Evolutionary conservation across 495 filamentous ascomycete genomes (phyloP), one percentile per base, ranked within the genome.

Genomic region (Neurospora pannonica): DNA sequence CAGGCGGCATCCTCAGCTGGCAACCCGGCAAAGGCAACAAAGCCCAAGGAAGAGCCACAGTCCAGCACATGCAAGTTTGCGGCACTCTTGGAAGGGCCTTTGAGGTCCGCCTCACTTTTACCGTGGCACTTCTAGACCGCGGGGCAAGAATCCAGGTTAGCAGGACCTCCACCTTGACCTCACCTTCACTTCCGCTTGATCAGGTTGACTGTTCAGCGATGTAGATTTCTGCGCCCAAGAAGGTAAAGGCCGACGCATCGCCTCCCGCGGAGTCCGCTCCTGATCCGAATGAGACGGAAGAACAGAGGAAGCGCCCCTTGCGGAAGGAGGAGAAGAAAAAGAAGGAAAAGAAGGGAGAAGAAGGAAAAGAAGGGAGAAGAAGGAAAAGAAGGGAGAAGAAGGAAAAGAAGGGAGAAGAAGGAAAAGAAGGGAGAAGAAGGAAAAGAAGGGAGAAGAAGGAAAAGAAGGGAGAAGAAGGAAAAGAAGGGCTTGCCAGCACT

Each of bases 271-370:
- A 83, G 28, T 86, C 90, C 70, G 82, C 83, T 4, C 85, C 75
- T 17, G 75, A 79, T 11, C 75, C 89, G 0, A 88, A 90, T 0
- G 94, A 97, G 83, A 97, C 93, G 0, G 86, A 90, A 34, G 92
- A 94, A 76, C 88, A 97, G 79, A 90, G 87, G 46, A 81, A 84
- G 36, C 93, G 90, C 76, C 89, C 94, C 21, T 84, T 95, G 5
- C 89, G 93, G 39, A 97, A 94, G 76, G 93, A 97, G 79, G 85
- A 88, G 38, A 9, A 43, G 10, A 13, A 48, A 9, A 24, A 46
- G 19, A 2, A 21, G 3, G 1, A 46, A 9, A 11, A 11, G 9
- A 21, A 48, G n/a, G 7, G 4, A 43, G 42, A 13, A 21, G 8
- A 21, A 48, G n/a, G 19, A 46, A 9, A 11, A 11, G 9, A 21